Evolutionary conservation across 805 yeast genomes (phyloP), one percentile per base, ranked within the genome.

Genomic region (Yamadazyma tumulicola): DNA sequence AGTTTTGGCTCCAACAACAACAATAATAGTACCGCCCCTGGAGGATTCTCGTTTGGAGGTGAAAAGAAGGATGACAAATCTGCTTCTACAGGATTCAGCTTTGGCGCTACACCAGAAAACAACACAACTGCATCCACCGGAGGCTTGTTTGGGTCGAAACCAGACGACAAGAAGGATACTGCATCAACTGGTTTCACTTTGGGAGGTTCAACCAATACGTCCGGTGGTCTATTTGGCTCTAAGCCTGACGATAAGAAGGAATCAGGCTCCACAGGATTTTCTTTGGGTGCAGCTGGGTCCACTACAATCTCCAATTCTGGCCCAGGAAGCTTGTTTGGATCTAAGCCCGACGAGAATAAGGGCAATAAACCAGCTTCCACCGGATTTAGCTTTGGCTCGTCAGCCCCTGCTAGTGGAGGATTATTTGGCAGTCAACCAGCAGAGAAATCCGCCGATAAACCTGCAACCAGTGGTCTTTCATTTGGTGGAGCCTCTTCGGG

Each of bases 281-380:
- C 52, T 8, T 45, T 55, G 35, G 55, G 55, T 19, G 48, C 43
- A 11, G 48, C 57, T 13, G n/a, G n/a, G n/a, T 34, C 49, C n/a
- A 17, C 31, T n/a, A n/a, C n/a, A n/a, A n/a, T n/a, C n/a, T n/a
- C n/a, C n/a, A n/a, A n/a, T n/a, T n/a, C n/a, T n/a, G n/a, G n/a
- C n/a, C n/a, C 29, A 14, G 53, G 49, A 20, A 43, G 43, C 9
- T 34, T 38, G 8, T 47, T 51, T 12, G 58, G 43, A 15, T 51
- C 41, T 6, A 48, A 28, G 36, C 15, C 39, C 9, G 52, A 34
- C n/a, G 51, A 46, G 32, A 46, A 48, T 35, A 45, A 42, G 20
- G 35, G 26, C 10, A 48, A 42, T 11, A 40, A 38, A 23, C 43
- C 47, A 5, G 43, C 55, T 7, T 7, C 27, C 9, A 11, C 9